Evolutionary conservation across 768 basidiomycete species (phyloP), one percentile per base, ranked within the genome.

Genomic region (Favolaschia claudopus): DNA sequence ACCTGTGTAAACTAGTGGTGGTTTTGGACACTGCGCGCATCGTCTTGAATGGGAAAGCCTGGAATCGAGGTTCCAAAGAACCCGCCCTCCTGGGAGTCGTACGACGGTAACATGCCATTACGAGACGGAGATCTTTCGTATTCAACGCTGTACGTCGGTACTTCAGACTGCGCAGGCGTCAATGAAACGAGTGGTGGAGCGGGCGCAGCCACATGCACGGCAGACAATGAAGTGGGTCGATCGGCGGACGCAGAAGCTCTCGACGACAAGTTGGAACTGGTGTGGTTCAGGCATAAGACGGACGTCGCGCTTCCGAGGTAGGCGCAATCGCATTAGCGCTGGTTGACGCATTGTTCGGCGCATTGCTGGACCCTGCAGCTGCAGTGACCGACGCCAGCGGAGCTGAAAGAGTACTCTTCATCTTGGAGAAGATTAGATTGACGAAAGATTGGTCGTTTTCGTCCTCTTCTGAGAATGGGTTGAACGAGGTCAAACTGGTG

Each of bases 401-500:
- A 0, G 85, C 83, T 32, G 90, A 80, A 19, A 94, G 82, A 7
- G 90, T 89, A 67, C 83, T 93, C 78, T 89, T 93, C 80, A 95
- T 85, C 62, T 88, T 86, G 29, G 88, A 92, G 53, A 95, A 83
- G 25, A 95, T 77, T 20, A 90, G 91, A 0, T 91, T 87, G 57
- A 95, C 89, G 52, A 95, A 93, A 8, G 92, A 89, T 66, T 92
- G 89, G 64, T 94, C 93, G 69, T 92, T 85, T 73, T 95, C 93
- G 70, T 95, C 93, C 71, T 95, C 94, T 69, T 93, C 92, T n/a
- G 91, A 87, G 77, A 94, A 95, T 7, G 92, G 92, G 71, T 95
- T 95, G 81, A 91, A 93, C 46, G 91, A 91, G 27, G 94, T 95
- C 55, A 95, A 76, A 68, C 87, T 85, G 40, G 83, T 82, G 39